These are phyloP conservation scores for Aquilaria agallochum DNA, from an alignment of 441 rosid species.

Conservation along the genomic window DNA sequence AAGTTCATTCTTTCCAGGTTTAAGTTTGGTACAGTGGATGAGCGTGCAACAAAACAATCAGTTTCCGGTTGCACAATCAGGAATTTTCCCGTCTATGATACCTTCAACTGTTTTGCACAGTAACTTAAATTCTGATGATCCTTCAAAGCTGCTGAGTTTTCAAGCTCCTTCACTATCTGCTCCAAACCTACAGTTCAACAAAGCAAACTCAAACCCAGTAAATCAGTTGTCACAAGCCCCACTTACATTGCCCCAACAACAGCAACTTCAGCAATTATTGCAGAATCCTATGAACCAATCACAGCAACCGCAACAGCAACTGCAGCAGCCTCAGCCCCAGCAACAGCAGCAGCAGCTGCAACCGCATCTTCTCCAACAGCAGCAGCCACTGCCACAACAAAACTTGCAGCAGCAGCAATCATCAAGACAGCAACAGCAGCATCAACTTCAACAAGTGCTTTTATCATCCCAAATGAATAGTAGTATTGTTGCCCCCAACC, in stretches of 20 bases:
- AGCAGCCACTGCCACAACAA: constrained; percentile 23
- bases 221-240: constrained; percentile 56
- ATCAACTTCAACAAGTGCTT: constrained; percentile 41
- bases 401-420: constrained; percentile 30
- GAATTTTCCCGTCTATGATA: constrained; percentile 66
- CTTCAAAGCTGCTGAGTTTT: constrained; percentile 83
- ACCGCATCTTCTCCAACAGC: constrained; percentile 30
- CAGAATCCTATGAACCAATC: constrained; percentile 53
- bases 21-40: constrained; percentile 70
- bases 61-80: constrained; percentile 64
- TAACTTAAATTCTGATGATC: constrained; percentile 63
- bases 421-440: constrained; percentile 32
- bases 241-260: constrained; percentile 73
- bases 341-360: constrained; percentile 31
- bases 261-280: constrained; percentile 67
- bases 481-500: constrained; percentile 33
- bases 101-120: constrained; percentile 50
- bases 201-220: constrained; percentile 49
- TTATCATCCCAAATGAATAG: constrained; percentile 41
- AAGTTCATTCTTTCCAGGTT: constrained; percentile 34
- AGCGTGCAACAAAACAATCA: constrained; percentile 45
- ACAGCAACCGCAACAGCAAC: constrained; percentile 41
- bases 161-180: constrained; percentile 63
- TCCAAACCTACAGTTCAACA: constrained; percentile 63
- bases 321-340: constrained; percentile 26